Evolutionary conservation across 1,284 basidiomycete genomes (phyloP), one percentile per base, ranked within the genome.

Genomic region (Hemileia vastatrix): DNA sequence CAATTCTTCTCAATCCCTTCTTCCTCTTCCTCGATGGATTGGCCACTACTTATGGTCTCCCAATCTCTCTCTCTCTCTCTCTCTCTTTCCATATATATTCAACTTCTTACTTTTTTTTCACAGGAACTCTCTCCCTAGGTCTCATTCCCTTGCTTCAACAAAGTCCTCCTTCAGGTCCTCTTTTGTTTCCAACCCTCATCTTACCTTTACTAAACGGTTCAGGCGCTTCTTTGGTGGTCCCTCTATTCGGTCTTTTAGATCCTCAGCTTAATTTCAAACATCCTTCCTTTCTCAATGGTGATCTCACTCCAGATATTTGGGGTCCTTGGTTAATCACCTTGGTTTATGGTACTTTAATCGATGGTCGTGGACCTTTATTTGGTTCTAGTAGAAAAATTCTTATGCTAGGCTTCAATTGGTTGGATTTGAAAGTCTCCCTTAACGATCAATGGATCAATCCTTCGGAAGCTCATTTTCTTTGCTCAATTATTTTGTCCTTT

Each of bases 201-300:
- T 53, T 61, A 21, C 58, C 58, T 54, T 51, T 61, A 2, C 32
- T 61, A 18, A 54, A 51, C 48, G 58, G 58, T 36, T 61, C 58
- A 45, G 58, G 58, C 9, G 58, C 58, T 19, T 61, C 58, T 11
- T 33, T 61, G 15, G n/a, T 61, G 3, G 58, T 61, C 6, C 58
- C 58, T 19, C 48, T 61, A 32, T 61, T 61, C 18, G 58, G 58
- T 44, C 51, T 61, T 27, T 61, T 61, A 8, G 23, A 54, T 24
- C 58, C 58, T 36, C 36, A 54, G 50, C 54, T 61, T 23, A 45
- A 50, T 33, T 61, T 61, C 24, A 44, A 40, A 4, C 58, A 61
- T 48, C 58, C 58, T 32, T 50, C 51, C 4, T 61, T 61, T 36
- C 24, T 61, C 6, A 54, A 50, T 33, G 58, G 54, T 18, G 44